Base-by-base conservation (phyloP, 768 basidiomycete species). In the Gloeopeniophorella convolvens region DNA sequence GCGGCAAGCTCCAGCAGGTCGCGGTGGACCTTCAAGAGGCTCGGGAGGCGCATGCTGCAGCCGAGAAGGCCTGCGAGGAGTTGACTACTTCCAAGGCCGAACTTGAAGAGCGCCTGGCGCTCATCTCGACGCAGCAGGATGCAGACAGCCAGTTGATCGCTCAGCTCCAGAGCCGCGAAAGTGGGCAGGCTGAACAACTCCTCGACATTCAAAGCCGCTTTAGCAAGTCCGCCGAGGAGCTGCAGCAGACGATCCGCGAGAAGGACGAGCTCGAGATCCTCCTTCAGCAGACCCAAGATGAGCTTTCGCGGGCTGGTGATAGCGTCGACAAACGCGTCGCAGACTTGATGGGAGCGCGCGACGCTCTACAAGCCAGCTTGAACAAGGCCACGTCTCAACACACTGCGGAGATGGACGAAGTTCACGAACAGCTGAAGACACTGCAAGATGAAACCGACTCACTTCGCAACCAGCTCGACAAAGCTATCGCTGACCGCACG, bases 61-160 rank as follows among this genome's bases (percentile, higher is more conserved):
- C 71, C 34, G 66, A 78, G 20, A 66, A 73, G 21, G 59, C 63
- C n/a, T 53, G 60, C 13, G 53, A 50, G 10, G 57, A 59, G 21
- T 16, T 57, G 16, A 45, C 57, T 13, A 20, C 26, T 11, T 10
- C 45, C 8, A 55, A 56, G 5, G 42, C 27, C 6, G 48, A 50
- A n/a, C 57, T 58, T 24, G 49, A 58, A 35, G 49, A 26, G 20
- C 54, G 42, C n/a, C 43, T 58, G 13, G 44, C 41, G 13, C 13
- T 15, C 16, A 36, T 31, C 36, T 35, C 33, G 27, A 45, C 41
- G 35, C 36, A 50, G 27, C 48, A 28, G 31, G 49, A 54, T 12
- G 27, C 48, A 4, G 45, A 45, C 27, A 21, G 31, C 18, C 36
- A 48, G 10, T 30, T 35, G 5, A 13, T 48, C 13, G 42, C 34